Base-by-base conservation (phyloP, 73 alveolate genomes). In the Diophrys appendiculata region DNA sequence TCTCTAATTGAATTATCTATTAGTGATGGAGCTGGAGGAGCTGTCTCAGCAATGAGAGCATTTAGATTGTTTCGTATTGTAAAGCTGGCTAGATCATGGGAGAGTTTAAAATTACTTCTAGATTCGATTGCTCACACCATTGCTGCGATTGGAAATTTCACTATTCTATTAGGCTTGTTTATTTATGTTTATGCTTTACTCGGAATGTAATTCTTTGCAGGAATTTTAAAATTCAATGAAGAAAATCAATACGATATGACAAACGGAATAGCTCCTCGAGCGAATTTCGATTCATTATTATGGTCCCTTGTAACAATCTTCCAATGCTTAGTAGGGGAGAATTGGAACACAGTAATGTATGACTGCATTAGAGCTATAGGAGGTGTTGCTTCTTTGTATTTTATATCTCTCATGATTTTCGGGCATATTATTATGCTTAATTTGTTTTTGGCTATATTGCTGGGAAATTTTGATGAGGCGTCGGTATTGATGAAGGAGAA, bases 21-120 rank as follows among this genome's bases (percentile, higher is more conserved):
- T 2, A 26, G 68, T 24, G 65, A 65, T 28, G 75, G 71, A 0
- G 77, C 53, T 0, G 73, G 80, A 8, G 52, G 60, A 26, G 93
- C 82, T 5, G 33, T 86, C 52, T 43, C 87, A 43, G 92, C 86
- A 35, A 81, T 90, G 3, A 80, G 96, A 76, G 87, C 94, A 11
- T 86, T 90, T 65, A 72, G 96, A 32, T 65, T 77, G 29, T 67
- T 67, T 68, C 60, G 86, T 14, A 77, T 77, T 5, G 33, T 77
- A 34, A 68, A 70, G 70, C 14, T 79, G 24, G 60, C 65, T 74
- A 77, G 78, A 77, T 26, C 55, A 1, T 77, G 86, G 23, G 73
- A 77, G n/a, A 52, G 60, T 27, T 60, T 77, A 28, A 68, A 76
- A 31, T 69, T 69, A 31, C 69, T 79, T 25, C 82, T 79, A 8